phyloP scores from a whole-genome alignment of 805 yeast species.

The Saturnispora ahearnii region DNA sequence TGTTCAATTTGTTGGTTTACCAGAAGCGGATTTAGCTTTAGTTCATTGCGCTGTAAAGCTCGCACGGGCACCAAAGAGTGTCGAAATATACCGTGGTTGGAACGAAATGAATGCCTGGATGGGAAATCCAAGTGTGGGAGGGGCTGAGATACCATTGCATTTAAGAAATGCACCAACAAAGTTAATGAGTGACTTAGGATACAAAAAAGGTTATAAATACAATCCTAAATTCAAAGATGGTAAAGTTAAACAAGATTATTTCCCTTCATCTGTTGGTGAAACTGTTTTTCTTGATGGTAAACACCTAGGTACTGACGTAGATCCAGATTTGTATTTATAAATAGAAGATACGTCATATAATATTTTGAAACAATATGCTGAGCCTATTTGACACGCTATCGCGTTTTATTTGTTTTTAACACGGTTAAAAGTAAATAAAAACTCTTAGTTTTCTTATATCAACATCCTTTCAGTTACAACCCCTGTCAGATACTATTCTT shows the following conservation, averaged over 20 bases:
- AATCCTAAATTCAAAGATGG: slow-evolving; percentile 77
- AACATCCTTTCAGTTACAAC: neutral
- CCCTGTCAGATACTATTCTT: neutral
- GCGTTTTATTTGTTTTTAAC: neutral
- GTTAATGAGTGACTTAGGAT: slow-evolving; percentile 83
- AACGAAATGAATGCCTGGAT: slow-evolving; percentile 53
- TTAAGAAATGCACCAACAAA: slow-evolving; percentile 91
- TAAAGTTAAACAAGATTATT: slow-evolving; percentile 58
- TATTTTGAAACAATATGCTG: neutral
- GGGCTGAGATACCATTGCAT: slow-evolving; percentile 69
- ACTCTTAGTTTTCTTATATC: neutral
- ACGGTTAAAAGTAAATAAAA: neutral
- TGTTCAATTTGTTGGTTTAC: slow-evolving; percentile 84
- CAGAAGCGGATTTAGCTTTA: slow-evolving; percentile 81
- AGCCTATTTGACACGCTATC: slow-evolving; percentile 2
- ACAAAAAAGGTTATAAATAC: slow-evolving; percentile 77
- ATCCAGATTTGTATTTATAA: slow-evolving; percentile 30
- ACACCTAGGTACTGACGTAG: slow-evolving; percentile 45
- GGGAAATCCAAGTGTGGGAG: slow-evolving; percentile 48
- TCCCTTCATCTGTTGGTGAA: slow-evolving; percentile 53
- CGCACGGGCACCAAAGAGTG: slow-evolving; percentile 78
- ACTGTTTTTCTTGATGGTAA: slow-evolving; percentile 43
- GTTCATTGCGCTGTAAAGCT: slow-evolving; percentile 92
- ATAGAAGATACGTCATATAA: neutral
- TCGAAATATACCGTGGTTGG: slow-evolving; percentile 78